Percentiles rank a stretch among this genome's conserved stretches.
Evolutionary conservation across 1,284 basidiomycete species (phyloP).

Genomic region (Phenoliferia sp.): DNA sequence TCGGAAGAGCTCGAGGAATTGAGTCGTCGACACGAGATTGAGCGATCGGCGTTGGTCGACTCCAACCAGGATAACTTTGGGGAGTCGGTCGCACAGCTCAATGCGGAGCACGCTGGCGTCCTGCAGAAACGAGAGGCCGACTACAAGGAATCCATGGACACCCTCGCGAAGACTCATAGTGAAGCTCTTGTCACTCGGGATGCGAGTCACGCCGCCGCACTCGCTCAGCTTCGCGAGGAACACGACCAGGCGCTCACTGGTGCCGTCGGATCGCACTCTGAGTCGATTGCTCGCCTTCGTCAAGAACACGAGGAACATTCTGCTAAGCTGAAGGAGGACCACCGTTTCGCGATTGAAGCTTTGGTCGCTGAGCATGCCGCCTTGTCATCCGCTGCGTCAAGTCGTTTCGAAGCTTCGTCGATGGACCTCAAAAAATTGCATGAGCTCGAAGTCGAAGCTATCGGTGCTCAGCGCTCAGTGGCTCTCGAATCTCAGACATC

Average conservation of each 20-base stretch:
- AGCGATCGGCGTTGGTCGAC: slow-evolving; percentile 5
- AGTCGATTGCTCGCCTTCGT: slow-evolving; percentile 46
- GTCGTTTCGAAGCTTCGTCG: not conserved
- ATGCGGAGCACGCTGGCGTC: slow-evolving; percentile 1
- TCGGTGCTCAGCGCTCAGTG: no score
- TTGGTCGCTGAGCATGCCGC: slow-evolving; percentile 42
- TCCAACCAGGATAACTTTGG: not conserved
- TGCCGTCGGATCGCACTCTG: slow-evolving; percentile 33
- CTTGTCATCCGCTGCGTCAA: not conserved
- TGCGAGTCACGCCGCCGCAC: slow-evolving; percentile 6
- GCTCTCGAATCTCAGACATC: no score
- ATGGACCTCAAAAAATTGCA: no score
- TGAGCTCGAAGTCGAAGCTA: no score
- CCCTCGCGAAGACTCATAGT: slow-evolving; percentile 36
- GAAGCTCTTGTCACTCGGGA: slow-evolving; percentile 1
- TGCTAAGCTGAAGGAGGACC: not conserved
- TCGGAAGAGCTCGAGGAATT: not conserved
- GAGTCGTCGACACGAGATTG: not conserved
- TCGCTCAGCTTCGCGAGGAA: slow-evolving; percentile 5
- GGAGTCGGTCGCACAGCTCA: not conserved
- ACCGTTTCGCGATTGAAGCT: slow-evolving; percentile 41
- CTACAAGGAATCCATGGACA: slow-evolving; percentile 62
- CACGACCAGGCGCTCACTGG: slow-evolving; percentile 8
- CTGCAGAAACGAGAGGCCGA: slow-evolving; percentile 34
- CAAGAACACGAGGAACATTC: slow-evolving; percentile 41